Percentiles rank a stretch among this genome's conserved stretches.
These are phyloP conservation scores for Aspergillus sp. DNA, from an alignment of 2,329 filamentous ascomycete species.

Conservation along the genomic window DNA sequence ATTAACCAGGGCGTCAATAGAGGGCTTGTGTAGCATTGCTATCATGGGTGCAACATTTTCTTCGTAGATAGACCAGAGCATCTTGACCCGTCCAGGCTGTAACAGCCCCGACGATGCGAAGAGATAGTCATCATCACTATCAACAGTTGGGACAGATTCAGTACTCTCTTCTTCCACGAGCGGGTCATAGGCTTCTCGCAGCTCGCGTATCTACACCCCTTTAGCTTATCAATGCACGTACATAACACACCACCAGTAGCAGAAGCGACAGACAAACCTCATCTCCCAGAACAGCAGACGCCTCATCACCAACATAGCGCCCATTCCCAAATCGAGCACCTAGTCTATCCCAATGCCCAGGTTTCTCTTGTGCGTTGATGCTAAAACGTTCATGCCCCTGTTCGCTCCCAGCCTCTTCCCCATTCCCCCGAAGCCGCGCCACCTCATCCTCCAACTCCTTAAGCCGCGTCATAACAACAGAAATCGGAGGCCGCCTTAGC, in stretches of 20 bases:
- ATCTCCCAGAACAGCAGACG: constrained; percentile 18
- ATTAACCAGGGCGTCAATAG: not conserved
- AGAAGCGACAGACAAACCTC: constrained; percentile 4
- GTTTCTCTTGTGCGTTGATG: not conserved
- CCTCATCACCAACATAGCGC: constrained; percentile 19
- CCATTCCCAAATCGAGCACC: constrained; percentile 7
- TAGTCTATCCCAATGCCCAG: not conserved
- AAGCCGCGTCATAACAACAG: constrained; percentile 16
- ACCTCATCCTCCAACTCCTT: constrained; percentile 21
- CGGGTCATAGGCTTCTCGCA: not conserved
- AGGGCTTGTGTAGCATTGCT: constrained; percentile 15
- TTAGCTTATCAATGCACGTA: too few species aligned
- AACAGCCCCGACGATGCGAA: too few species aligned
- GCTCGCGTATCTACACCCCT: not conserved
- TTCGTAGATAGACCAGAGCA: constrained; percentile 19
- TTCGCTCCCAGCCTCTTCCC: not conserved
- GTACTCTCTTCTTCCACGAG: not conserved
- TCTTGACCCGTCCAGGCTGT: not conserved
- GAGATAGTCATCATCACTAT: too few species aligned
- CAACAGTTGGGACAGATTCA: not conserved
- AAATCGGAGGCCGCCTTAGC: constrained; percentile 20
- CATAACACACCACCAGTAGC: not conserved
- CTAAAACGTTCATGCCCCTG: not conserved
- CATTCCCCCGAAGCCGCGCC: constrained; percentile 9
- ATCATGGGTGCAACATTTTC: constrained; percentile 23